Evolutionary conservation across 2,329 filamentous ascomycete species (phyloP).

Genomic region (Colletotrichum cereale): DNA sequence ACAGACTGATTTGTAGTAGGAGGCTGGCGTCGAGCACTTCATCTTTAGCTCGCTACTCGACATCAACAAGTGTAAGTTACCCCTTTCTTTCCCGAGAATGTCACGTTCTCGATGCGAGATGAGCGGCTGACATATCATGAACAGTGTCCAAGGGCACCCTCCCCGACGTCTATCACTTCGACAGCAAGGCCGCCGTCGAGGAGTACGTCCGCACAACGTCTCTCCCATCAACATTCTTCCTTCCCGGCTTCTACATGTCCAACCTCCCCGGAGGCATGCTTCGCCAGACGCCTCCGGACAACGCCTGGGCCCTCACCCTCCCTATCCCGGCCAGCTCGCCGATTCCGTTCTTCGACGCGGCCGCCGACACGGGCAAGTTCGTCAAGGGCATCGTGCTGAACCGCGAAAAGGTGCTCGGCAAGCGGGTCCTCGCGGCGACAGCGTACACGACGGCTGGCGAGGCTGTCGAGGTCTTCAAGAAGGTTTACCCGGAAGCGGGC

Average conservation of each 20-base stretch:
- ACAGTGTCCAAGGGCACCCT: constrained; percentile 56
- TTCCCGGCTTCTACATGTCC: constrained; percentile 67
- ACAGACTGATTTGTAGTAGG: constrained; percentile 31
- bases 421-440: constrained; percentile 52
- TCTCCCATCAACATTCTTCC: constrained; percentile 63
- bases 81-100: neutral
- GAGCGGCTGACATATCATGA: constrained; percentile 9
- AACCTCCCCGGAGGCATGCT: constrained; percentile 55
- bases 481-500: constrained; percentile 51
- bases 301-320: constrained; percentile 49
- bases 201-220: constrained; percentile 62
- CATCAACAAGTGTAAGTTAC: constrained; percentile 52
- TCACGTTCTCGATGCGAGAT: neutral
- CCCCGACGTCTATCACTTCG: constrained; percentile 63
- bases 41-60: constrained; percentile 59
- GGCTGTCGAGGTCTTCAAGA: constrained; percentile 47
- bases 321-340: constrained; percentile 47
- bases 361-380: constrained; percentile 57
- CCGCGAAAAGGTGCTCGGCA: constrained; percentile 46
- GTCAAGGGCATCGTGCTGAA: constrained; percentile 47
- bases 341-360: constrained; percentile 52
- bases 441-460: constrained; percentile 52
- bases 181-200: constrained; percentile 68
- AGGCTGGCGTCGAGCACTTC: constrained; percentile 56
- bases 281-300: constrained; percentile 46